Base-by-base conservation (phyloP, 225 moss, liverwort and hornwort species). In the Anthoceros angustus region DNA sequence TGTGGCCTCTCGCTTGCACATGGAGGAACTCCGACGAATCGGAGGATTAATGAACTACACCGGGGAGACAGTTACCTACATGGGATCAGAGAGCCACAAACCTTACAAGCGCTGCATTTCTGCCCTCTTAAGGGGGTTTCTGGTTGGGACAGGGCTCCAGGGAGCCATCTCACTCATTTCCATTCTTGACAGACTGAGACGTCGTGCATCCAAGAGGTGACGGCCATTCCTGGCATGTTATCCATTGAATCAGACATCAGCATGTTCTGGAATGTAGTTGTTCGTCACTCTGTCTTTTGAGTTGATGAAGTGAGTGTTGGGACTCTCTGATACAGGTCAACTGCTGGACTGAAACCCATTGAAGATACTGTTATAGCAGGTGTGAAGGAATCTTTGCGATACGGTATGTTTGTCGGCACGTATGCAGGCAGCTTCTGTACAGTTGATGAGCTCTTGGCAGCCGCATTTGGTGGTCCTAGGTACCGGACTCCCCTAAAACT, bases 371-470 rank as follows among this genome's bases (percentile, higher is more conserved):
- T 88, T 72, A 65, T 74, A 66, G 76, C 75, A 68, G 86, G 80
- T 18, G 73, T 88, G 69, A 81, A 79, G 68, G 91, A 95, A 74
- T 88, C 95, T 62, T 77, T 91, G 63, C 86, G 95, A 64, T 95
- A 95, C 74, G 95, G 95, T 60, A 78, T 95, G 39, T 95, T 95
- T 73, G 67, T 95, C 62, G 91, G 95, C 40, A 85, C 91, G 63
- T 95, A 88, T 67, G 95, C 86, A 64, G 91, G 95, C 80, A 82
- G 82, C 66, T 95, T 91, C 71, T 88, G 88, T 72, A 88, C 88
- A 64, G 86, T 91, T 48, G 95, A 95, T 69, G 91, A 88, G 75
- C 68, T 77, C 10, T 88, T 95, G 77, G 95, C 91, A 62, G 83
- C 91, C 14, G 68, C 88, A 41, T 88, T 88, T 68, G 95, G 95